Evolutionary conservation across 2,329 filamentous ascomycete species (phyloP).

Genomic region (Alternaria tenuissima): DNA sequence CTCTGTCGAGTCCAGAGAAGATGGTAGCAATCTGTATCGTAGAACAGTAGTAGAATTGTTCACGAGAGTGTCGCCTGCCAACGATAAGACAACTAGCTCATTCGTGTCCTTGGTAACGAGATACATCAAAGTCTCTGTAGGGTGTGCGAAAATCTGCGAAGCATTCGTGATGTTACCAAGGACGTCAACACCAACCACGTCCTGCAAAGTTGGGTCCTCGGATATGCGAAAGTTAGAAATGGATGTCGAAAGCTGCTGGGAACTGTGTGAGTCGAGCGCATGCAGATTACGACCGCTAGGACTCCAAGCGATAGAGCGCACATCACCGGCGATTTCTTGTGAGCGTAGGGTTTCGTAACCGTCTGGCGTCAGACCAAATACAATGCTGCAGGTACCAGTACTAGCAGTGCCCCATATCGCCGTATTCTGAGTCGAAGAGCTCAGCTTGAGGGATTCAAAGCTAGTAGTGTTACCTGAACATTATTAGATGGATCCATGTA

Average conservation of each 20-base stretch:
- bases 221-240: conserved; percentile 34
- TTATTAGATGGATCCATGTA: background rate
- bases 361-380: conserved; percentile 27
- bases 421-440: conserved; percentile 17
- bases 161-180: conserved; percentile 28
- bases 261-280: conserved; percentile 29
- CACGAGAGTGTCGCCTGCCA: conserved; percentile 4
- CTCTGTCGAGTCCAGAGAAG: conserved; percentile 17
- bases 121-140: conserved; percentile 23
- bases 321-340: conserved; percentile 29
- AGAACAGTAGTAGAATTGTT: background rate
- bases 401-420: conserved; percentile 33
- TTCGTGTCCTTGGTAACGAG: conserved; percentile 31
- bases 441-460: conserved; percentile 24
- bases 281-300: conserved; percentile 30
- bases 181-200: conserved; percentile 22
- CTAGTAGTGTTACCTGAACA: conserved; percentile 29
- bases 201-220: background rate
- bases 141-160: conserved; percentile 32
- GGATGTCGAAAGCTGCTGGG: conserved; percentile 17
- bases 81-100: conserved; percentile 26
- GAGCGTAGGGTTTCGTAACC: conserved; percentile 27
- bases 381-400: conserved; percentile 31
- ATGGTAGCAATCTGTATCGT: conserved; percentile 23
- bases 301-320: conserved; percentile 33